Evolutionary conservation across 257 asterid species (phyloP), one percentile per base, ranked within the genome.

Genomic region (Capsicum baccatum): DNA sequence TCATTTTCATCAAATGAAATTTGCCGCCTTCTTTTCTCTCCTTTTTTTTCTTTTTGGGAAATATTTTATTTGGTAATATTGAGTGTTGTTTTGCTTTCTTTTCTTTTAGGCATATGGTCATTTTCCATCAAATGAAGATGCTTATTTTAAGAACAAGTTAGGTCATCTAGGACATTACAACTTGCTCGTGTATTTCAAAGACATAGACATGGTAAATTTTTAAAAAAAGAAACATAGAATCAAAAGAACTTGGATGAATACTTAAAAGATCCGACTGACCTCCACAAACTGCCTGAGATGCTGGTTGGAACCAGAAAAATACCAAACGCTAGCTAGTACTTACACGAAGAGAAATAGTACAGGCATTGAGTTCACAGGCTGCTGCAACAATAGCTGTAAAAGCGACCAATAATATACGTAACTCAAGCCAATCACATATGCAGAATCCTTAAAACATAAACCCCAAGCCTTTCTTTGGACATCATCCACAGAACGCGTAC

Each of bases 231-330:
- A 12, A 8, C 47, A 37, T 37, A 50, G 67, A 71, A 16, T n/a
- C 9, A 39, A 71, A 83, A 79, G 79, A 21, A 54, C 14, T 81
- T 68, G 42, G 59, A 57, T 19, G 47, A 54, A 60, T 47, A 85
- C 17, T 44, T 78, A 44, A 21, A 79, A 70, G 14, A 83, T 39
- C 67, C 44, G 37, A 90, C 98, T 88, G 82, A 95, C 99, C 97
- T 95, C 93, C 86, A 89, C 93, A 97, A 97, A 95, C 85, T 88
- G 90, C 86, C 90, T 92, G 81, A 86, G 44, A 83, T 87, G 90
- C 52, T 85, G 69, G 68, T 87, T 83, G 54, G 90, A 83, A 47
- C 70, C 64, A 56, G 90, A 89, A 83, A 91, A 91, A 86, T 66
- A n/a, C n/a, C n/a, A n/a, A n/a, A n/a, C n/a, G n/a, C n/a, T n/a